Evolutionary conservation across 257 asterid genomes (phyloP), one percentile per base, ranked within the genome.

Genomic region (Ilex aquifolium): DNA sequence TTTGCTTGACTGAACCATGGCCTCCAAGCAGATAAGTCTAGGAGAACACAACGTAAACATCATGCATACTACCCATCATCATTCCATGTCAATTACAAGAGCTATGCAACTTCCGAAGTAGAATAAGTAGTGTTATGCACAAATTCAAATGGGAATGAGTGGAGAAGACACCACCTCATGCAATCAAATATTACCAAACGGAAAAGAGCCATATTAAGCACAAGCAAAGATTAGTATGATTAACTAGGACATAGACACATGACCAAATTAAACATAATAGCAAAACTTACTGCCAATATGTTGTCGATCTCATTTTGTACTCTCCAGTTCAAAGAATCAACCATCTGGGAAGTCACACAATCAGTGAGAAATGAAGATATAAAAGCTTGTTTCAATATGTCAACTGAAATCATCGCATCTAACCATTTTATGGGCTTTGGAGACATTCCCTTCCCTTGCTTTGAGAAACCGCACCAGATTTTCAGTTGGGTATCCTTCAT

Each of bases 271-370:
- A 52, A 15, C 5, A 3, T 46, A 3, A 46, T 10, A 2, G 15
- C 5, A 16, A 14, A 53, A 83, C 95, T 78, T 72, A 90, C 97
- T 59, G 85, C 70, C 61, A 90, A 76, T 71, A 85, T 85, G 72
- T 67, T 70, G 70, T 90, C 97, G 13, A 90, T 90, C 60, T 79
- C 92, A 57, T 76, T 87, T 71, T 85, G 81, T 66, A 85, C 79
- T 83, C 97, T 82, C 97, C 97, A 90, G 74, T 82, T 87, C 63
- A 90, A 76, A 75, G 87, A 75, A 66, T 90, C 95, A 59, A 69
- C 57, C 57, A 53, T 3, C 57, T 53, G 57, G 1, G 10, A 15
- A n/a, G 31, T 12, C 5, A 11, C 31, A 7, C 10, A 21, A 53
- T 53, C 57, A 53, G 30, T 53, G 30, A 53, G 31, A 53, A 21